Evolutionary conservation across 1,284 basidiomycete genomes (phyloP).

Genomic region (Ceratobasidium sp.): DNA sequence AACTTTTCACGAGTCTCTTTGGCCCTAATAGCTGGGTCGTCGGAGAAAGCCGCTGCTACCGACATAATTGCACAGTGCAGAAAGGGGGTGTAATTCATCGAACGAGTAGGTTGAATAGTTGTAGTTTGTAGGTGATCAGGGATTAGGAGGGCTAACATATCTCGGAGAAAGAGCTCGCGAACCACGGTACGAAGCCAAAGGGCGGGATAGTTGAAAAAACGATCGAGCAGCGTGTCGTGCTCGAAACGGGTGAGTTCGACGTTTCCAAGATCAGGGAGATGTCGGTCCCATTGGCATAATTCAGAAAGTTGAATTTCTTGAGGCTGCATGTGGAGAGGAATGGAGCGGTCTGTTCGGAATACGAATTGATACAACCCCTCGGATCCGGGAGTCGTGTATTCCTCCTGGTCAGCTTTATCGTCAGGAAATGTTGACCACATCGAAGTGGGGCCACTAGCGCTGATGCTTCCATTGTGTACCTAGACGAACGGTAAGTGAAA

Average conservation of each 20-base stretch:
- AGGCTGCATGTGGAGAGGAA: constrained; percentile 26
- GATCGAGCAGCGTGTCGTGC: constrained; percentile 62
- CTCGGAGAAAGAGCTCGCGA: constrained; percentile 68
- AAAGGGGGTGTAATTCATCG: constrained; percentile 76
- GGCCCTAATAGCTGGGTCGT: constrained; percentile 66
- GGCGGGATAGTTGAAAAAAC: constrained; percentile 72
- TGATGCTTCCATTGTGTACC: constrained; percentile 34
- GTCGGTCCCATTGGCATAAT: constrained; percentile 21
- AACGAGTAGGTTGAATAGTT: constrained; percentile 58
- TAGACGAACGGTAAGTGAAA: neutral
- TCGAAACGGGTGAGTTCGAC: constrained; percentile 46
- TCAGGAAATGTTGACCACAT: constrained; percentile 40
- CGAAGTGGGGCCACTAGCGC: constrained; percentile 34
- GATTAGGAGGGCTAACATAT: constrained; percentile 61
- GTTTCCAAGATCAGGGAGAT: constrained; percentile 9
- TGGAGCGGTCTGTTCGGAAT: constrained; percentile 17
- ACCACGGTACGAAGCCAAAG: constrained; percentile 67
- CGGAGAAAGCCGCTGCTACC: constrained; percentile 70
- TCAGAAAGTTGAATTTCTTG: constrained; percentile 27
- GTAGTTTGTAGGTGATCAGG: neutral
- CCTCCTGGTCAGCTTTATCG: neutral
- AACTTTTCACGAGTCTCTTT: constrained; percentile 64
- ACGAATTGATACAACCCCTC: constrained; percentile 12
- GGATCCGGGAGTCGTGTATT: neutral
- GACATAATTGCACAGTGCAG: constrained; percentile 76